Evolutionary conservation across 2,329 filamentous ascomycete genomes (phyloP).

Genomic region (Monosporascus sp.): DNA sequence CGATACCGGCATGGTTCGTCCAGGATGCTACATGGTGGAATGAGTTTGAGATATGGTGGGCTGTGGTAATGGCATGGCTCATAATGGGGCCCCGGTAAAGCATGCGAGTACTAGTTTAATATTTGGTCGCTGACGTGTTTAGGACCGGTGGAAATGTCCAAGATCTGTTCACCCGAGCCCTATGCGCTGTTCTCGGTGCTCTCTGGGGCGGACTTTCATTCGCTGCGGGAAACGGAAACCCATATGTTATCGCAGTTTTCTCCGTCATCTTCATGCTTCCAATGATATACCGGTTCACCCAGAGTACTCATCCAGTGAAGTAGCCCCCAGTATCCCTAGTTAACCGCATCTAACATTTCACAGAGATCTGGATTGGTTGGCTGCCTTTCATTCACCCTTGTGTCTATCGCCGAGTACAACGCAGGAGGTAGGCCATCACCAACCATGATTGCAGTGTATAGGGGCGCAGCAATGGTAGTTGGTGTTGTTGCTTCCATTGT

Average conservation of each 20-base stretch:
- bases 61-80: constrained; percentile 50
- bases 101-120: not conserved
- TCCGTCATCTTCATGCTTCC: constrained; percentile 53
- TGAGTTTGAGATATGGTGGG: constrained; percentile 52
- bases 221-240: constrained; percentile 45
- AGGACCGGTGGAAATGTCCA: constrained; percentile 53
- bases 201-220: constrained; percentile 50
- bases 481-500: constrained; percentile 48
- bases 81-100: constrained; percentile 45
- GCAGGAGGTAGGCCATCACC: constrained; percentile 27
- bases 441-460: constrained; percentile 37
- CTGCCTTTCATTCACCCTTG: constrained; percentile 50
- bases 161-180: constrained; percentile 47
- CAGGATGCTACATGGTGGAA: constrained; percentile 47
- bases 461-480: constrained; percentile 45
- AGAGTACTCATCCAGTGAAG: constrained; percentile 46
- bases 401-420: constrained; percentile 39
- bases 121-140: not conserved
- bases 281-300: constrained; percentile 52
- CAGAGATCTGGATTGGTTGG: constrained; percentile 52
- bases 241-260: constrained; percentile 50
- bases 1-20: constrained; percentile 48
- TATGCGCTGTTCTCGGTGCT: constrained; percentile 45
- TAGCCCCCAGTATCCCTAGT: not conserved
- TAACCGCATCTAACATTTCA: not conserved